Evolutionary conservation across 2,329 filamentous ascomycete species (phyloP).

Genomic region (Lasiodiplodia gonubiensis): DNA sequence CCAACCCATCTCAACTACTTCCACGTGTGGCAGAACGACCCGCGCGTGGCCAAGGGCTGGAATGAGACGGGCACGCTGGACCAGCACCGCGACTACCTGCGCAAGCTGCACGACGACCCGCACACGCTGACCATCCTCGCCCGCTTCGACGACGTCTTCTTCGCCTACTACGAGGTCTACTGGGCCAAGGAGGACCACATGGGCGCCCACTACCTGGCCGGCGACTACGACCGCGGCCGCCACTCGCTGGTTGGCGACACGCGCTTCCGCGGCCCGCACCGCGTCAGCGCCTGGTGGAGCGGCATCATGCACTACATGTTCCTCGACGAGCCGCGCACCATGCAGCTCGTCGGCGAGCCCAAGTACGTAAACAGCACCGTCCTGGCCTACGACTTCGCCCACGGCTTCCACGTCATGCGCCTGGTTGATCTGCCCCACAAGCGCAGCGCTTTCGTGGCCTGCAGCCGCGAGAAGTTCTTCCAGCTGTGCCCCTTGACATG

Average conservation of each 20-base stretch:
- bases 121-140: slow-evolving; percentile 74
- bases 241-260: slow-evolving; percentile 65
- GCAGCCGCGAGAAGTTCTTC: slow-evolving; percentile 72
- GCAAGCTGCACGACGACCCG: slow-evolving; percentile 70
- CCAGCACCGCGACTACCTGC: slow-evolving; percentile 74
- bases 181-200: slow-evolving; percentile 72
- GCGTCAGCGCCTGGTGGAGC: slow-evolving; percentile 64
- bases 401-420: slow-evolving; percentile 74
- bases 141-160: slow-evolving; percentile 71
- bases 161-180: slow-evolving; percentile 82
- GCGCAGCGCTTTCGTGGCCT: slow-evolving; percentile 69
- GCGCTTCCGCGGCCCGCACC: slow-evolving; percentile 60
- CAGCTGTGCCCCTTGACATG: slow-evolving; percentile 63
- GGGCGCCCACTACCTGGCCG: slow-evolving; percentile 63
- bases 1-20: slow-evolving; percentile 71
- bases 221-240: slow-evolving; percentile 63
- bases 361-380: slow-evolving; percentile 73
- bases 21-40: slow-evolving; percentile 83
- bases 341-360: slow-evolving; percentile 69
- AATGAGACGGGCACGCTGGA: slow-evolving; percentile 78
- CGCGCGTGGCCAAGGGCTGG: slow-evolving; percentile 79
- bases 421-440: slow-evolving; percentile 76
- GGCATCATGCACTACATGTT: slow-evolving; percentile 65
- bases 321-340: slow-evolving; percentile 63
- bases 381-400: slow-evolving; percentile 74